A percentile compares a stretch with the other conserved stretches of the same genome.
Evolutionary conservation across 352 stramenopile species (phyloP).

Genomic region (Poterioochromonas sp.): DNA sequence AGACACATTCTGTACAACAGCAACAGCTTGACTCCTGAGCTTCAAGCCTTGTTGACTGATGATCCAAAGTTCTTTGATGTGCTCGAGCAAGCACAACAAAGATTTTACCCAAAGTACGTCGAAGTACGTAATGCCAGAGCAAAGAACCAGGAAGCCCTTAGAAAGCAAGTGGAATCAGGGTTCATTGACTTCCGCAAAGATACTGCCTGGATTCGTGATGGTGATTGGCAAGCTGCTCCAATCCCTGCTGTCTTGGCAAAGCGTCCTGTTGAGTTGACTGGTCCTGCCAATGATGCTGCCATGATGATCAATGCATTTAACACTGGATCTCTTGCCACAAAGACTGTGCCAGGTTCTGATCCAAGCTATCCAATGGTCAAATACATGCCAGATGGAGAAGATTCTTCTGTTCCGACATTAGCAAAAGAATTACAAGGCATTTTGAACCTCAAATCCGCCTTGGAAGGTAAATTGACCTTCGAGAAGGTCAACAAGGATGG

Average conservation of each 20-base stretch:
- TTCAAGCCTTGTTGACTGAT: not conserved
- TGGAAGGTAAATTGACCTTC: slow-evolving; percentile 55
- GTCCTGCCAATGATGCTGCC: slow-evolving; percentile 72
- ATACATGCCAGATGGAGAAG: slow-evolving; percentile 91
- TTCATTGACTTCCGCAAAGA: slow-evolving; percentile 56
- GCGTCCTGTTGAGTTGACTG: slow-evolving; percentile 68
- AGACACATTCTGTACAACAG: not conserved
- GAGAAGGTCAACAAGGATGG: slow-evolving; percentile 28
- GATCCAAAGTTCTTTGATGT: not conserved
- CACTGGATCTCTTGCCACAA: slow-evolving; percentile 56
- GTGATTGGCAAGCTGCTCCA: slow-evolving; percentile 59
- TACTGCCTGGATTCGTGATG: slow-evolving; percentile 65
- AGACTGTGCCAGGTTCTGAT: not conserved
- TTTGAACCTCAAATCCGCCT: slow-evolving; percentile 77
- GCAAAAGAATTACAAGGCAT: slow-evolving; percentile 80
- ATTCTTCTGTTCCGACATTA: slow-evolving; percentile 81
- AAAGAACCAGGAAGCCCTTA: not conserved
- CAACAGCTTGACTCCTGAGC: not conserved
- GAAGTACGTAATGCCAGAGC: not conserved
- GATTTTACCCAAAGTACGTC: not conserved
- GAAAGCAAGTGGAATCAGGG: not conserved
- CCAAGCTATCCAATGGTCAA: not conserved
- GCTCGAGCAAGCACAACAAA: not conserved
- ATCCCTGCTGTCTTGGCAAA: slow-evolving; percentile 61
- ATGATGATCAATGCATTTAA: slow-evolving; percentile 94